phyloP scores from a whole-genome alignment of 805 yeast species.

The Metschnikowia dekortorum region DNA sequence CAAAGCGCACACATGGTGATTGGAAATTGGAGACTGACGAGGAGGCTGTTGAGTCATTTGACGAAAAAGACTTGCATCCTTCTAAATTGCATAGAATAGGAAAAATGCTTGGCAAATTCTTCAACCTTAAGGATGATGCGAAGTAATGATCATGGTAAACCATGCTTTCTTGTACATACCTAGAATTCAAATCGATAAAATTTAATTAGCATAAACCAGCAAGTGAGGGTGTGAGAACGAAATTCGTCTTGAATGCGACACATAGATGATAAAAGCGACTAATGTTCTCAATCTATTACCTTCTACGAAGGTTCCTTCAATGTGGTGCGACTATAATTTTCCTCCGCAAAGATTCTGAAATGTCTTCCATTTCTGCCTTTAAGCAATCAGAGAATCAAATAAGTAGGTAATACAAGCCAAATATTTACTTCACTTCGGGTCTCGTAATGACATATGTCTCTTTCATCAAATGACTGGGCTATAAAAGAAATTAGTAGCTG shows the following conservation, averaged over 20 bases:
- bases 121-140: conserved; percentile 38
- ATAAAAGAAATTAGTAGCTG: too few relatives aligned
- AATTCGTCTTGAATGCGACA: neutral
- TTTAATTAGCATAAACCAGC: too few relatives aligned
- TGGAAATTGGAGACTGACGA: conserved; percentile 34
- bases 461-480: too few relatives aligned
- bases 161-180: neutral
- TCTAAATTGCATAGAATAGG: conserved; percentile 54
- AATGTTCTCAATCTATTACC: neutral
- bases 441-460: too few relatives aligned
- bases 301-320: neutral
- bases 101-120: conserved; percentile 53
- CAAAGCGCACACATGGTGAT: conserved; percentile 59
- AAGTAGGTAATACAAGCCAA: too few relatives aligned
- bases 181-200: neutral
- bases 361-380: too few relatives aligned
- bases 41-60: conserved; percentile 20
- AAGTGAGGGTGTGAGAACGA: neutral
- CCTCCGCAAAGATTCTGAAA: too few relatives aligned
- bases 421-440: too few relatives aligned
- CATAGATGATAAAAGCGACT: neutral
- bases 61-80: conserved; percentile 41
- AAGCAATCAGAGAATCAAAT: too few relatives aligned
- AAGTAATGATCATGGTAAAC: conserved; percentile 3
- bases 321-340: neutral